These are phyloP conservation scores for Murraya paniculata DNA, from an alignment of 345 rosid genomes.

Conservation along the genomic window DNA sequence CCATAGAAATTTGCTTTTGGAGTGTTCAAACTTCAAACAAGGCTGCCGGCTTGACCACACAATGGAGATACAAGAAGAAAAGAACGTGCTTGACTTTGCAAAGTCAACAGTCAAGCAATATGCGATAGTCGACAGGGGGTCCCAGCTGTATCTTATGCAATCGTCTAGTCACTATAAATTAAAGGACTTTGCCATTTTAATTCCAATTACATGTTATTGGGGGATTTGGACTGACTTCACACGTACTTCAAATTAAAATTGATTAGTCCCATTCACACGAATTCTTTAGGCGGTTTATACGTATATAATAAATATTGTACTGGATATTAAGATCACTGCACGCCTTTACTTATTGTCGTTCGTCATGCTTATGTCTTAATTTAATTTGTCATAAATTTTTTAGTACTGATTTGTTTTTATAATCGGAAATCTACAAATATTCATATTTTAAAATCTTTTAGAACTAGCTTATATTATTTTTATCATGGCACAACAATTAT, in stretches of 20 bases:
- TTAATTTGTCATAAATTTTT: no score
- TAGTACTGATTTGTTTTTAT: no score
- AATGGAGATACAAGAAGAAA: not conserved
- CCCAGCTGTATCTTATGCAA: not conserved
- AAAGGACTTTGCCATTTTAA: not conserved
- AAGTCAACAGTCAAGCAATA: not conserved
- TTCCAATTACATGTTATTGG: not conserved
- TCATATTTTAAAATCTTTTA: no score
- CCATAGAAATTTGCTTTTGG: not conserved
- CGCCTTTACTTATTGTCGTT: not conserved
- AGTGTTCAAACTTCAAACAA: constrained; percentile 10
- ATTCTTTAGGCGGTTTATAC: not conserved
- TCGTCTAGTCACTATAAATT: not conserved
- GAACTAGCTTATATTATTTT: no score
- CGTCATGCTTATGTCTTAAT: not conserved
- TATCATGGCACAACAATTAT: no score
- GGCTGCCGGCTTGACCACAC: constrained; percentile 14
- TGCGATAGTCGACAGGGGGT: not conserved
- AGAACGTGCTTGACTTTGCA: not conserved
- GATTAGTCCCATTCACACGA: not conserved
- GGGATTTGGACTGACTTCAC: not conserved
- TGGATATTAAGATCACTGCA: not conserved
- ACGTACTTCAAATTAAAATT: not conserved
- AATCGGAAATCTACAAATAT: no score
- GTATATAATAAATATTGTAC: not conserved